phyloP scores from a whole-genome alignment of 257 asterid genomes.

The Nicotiana noctiflora region DNA sequence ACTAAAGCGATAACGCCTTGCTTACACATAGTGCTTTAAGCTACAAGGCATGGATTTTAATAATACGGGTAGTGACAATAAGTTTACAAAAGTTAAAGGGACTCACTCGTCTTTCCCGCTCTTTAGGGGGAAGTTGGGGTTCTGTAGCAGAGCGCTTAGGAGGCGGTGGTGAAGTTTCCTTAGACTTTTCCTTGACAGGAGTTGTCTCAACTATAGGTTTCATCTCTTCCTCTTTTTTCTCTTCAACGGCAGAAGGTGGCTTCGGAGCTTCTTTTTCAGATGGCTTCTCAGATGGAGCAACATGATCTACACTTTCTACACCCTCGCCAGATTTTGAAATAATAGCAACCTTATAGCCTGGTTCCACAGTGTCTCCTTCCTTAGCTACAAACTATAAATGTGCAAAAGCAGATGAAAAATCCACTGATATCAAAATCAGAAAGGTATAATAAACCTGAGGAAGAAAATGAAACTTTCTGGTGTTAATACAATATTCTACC shows the following conservation, averaged over 20 bases:
- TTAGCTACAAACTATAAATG: constrained; percentile 59
- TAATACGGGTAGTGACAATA: not conserved
- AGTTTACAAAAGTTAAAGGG: not conserved
- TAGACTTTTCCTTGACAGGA: constrained; percentile 38
- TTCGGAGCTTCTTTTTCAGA: constrained; percentile 52
- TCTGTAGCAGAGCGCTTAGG: constrained; percentile 65
- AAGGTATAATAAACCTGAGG: not conserved
- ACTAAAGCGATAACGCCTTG: too few relatives aligned
- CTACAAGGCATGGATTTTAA: too few relatives aligned
- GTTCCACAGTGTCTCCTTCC: constrained; percentile 97
- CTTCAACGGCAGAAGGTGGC: constrained; percentile 39
- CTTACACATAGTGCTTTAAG: too few relatives aligned
- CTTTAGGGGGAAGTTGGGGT: constrained; percentile 97
- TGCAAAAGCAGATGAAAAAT: constrained; percentile 8
- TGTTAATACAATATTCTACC: constrained; percentile 33
- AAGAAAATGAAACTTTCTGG: not conserved
- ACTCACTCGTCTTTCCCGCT: constrained; percentile 87
- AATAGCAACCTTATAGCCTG: constrained; percentile 85
- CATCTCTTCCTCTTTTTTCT: constrained; percentile 51
- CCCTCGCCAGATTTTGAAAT: constrained; percentile 88
- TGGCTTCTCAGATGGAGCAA: constrained; percentile 79
- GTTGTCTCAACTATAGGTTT: constrained; percentile 46
- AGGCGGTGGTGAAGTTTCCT: constrained; percentile 45
- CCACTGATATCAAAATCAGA: constrained; percentile 6
- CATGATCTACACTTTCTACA: constrained; percentile 63